Conservation (phyloP, 169 alveolate genomes). For the Ichthyophthirius multifiliis region DNA sequence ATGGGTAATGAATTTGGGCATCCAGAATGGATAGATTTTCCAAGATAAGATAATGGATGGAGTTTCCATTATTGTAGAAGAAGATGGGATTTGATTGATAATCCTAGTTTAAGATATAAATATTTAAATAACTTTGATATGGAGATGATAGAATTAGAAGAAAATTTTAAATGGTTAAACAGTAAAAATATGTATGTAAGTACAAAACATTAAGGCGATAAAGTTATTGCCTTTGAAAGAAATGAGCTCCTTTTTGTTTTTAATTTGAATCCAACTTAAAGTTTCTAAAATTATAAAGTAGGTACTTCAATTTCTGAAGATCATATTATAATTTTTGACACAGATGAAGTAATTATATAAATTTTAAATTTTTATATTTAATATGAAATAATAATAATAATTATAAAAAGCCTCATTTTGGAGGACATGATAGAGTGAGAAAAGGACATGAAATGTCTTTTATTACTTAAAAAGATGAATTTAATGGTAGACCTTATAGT, state of each 20-base stretch:
- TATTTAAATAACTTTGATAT: constrained; percentile 69
- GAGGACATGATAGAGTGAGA: constrained; percentile 15
- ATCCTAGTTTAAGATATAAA: constrained; percentile 49
- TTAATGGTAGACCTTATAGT: constrained; percentile 10
- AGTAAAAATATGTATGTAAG: constrained; percentile 76
- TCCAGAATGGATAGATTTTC: constrained; percentile 90
- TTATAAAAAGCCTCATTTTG: constrained; percentile 55
- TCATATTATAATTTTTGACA: constrained; percentile 65
- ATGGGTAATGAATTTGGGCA: constrained; percentile 91
- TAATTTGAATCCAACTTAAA: constrained; percentile 83
- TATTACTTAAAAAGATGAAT: not conserved
- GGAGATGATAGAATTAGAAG: constrained; percentile 79
- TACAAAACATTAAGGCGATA: constrained; percentile 65
- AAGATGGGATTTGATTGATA: constrained; percentile 79
- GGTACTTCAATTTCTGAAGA: constrained; percentile 67
- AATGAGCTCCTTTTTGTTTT: constrained; percentile 86
- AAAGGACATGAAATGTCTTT: not conserved
- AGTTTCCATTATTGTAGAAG: constrained; percentile 75
- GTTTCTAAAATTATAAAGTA: constrained; percentile 70
- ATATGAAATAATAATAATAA: too few relatives aligned
- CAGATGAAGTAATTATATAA: constrained; percentile 70
- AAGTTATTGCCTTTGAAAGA: constrained; percentile 87
- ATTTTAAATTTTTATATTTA: too few relatives aligned
- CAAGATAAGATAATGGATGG: constrained; percentile 83
- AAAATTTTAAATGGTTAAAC: constrained; percentile 67